Base-by-base conservation (phyloP, 1,284 basidiomycete species). In the Rhodotorula sp. region DNA sequence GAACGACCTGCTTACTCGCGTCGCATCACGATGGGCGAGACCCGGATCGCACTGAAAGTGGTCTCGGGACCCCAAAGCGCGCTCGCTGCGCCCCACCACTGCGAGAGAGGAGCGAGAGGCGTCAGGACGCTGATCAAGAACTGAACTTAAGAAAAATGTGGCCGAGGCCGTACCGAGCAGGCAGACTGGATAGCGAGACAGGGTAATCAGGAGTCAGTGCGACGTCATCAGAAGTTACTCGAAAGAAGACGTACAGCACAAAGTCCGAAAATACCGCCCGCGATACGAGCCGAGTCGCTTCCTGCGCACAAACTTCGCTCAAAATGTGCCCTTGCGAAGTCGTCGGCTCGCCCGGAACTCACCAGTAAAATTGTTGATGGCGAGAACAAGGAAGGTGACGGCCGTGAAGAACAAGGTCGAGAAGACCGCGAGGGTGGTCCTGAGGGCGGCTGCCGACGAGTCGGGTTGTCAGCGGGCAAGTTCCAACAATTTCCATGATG, bases 321-420 rank as follows among this genome's bases (percentile, higher is more conserved):
- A 33, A 20, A 10, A 17, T 6, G 10, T 22, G 30, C 6, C 20
- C 30, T 22, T 33, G 17, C 17, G 22, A 14, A 30, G 14, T 55
- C 12, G 29, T n/a, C 26, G 24, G 54, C 18, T 33, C 33, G 29
- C 22, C 51, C 26, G 42, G 48, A 53, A 53, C 55, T 20, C 33
- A 70, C 59, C 37, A 26, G 44, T 26, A 18, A 37, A 37, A 20
- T 55, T 30, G 22, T 42, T 54, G 54, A 59, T 42, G 26, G 66
- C 53, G 18, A 26, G n/a, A 49, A 45, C 33, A 22, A 56, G 78
- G 75, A 74, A 37, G 76, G 63, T 33, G 33, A 67, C 44, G 10
- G 58, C 66, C 12, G 69, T 71, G 37, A 68, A 64, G 53, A 45
- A 46, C 42, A 71, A 57, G 24, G 69, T 71, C n/a, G 60, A 24